Percentiles rank a stretch among this genome's conserved stretches.
These are phyloP conservation scores for Metschnikowia baotianmanensis DNA, from an alignment of 805 yeast genomes.

Conservation along the genomic window DNA sequence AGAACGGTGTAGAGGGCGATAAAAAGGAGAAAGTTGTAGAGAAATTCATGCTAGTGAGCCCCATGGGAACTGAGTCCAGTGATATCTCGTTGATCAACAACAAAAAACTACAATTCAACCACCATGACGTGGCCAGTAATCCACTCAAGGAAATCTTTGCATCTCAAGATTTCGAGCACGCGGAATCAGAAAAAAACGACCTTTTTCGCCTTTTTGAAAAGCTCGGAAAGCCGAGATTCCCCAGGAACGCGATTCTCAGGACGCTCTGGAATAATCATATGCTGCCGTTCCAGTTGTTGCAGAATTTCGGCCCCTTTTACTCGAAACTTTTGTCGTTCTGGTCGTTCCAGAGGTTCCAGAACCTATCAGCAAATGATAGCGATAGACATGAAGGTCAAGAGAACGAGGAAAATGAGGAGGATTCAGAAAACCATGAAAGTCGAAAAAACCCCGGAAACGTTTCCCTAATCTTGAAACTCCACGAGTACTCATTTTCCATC, in stretches of 20 bases:
- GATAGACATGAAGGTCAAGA: neutral
- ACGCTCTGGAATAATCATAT: slow-evolving; percentile 38
- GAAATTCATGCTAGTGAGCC: slow-evolving; percentile 34
- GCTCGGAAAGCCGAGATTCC: slow-evolving; percentile 39
- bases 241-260: slow-evolving; percentile 28
- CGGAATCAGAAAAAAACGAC: slow-evolving; percentile 19
- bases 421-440: too few species aligned
- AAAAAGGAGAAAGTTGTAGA: slow-evolving; percentile 19
- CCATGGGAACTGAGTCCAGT: slow-evolving; percentile 45
- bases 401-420: too few species aligned
- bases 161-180: slow-evolving; percentile 19
- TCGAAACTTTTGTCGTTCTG: slow-evolving; percentile 41
- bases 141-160: slow-evolving; percentile 35
- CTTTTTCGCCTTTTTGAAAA: slow-evolving; percentile 27
- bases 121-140: slow-evolving; percentile 33
- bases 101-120: slow-evolving; percentile 31
- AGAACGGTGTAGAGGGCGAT: too few species aligned
- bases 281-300: slow-evolving; percentile 41
- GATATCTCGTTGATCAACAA: slow-evolving; percentile 32
- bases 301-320: slow-evolving; percentile 38
- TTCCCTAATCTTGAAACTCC: slow-evolving; percentile 34
- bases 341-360: slow-evolving; percentile 39
- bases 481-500: slow-evolving; percentile 39
- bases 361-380: slow-evolving; percentile 22
- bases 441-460: slow-evolving; percentile 11